Base-by-base conservation (phyloP, 208 protist genomes). In the Trypanosoma boissoni region DNA sequence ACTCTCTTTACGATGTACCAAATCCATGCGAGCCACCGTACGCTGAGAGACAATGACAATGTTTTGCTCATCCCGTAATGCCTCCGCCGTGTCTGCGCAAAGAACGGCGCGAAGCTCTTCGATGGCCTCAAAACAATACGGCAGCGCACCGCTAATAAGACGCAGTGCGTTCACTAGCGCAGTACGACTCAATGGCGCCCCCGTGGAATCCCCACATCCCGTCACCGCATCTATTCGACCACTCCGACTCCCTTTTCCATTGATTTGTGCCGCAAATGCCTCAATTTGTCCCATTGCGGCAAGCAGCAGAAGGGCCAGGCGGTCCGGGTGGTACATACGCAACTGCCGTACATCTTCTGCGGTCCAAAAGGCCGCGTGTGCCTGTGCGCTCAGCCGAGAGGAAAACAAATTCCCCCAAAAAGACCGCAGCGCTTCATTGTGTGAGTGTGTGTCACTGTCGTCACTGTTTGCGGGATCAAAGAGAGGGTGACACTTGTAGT, bases 41-140 rank as follows among this genome's bases (percentile, higher is more conserved):
- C 36, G 54, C 39, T 62, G 55, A 27, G 64, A 70, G n/a, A 27
- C 53, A 24, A 64, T 59, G 24, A 10, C 24, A 28, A 57, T 26
- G 20, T 41, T 36, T 5, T 34, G 20, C 34, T 54, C 55, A 39
- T 41, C 54, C 1, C 23, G 58, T 9, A 16, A 27, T 16, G 53
- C 37, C 5, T 31, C 63, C 9, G 55, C n/a, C 24, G 29, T 4
- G 31, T 61, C 58, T 16, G 42, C 57, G 14, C 27, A 14, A 2
- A 63, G 46, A 6, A 56, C 8, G 24, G 12, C 3, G 20, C 21
- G 41, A 14, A 61, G 18, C 18, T 37, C 32, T 9, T 55, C 34
- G 26, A 72, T 64, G 21, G 51, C 37, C 29, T 72, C 65, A 56
- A 72, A 64, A 32, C 65, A 72, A 37, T 59, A 72, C 20, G 65